phyloP scores from a whole-genome alignment of 2,329 filamentous ascomycete genomes.

The Ophiosphaerella narmari region DNA sequence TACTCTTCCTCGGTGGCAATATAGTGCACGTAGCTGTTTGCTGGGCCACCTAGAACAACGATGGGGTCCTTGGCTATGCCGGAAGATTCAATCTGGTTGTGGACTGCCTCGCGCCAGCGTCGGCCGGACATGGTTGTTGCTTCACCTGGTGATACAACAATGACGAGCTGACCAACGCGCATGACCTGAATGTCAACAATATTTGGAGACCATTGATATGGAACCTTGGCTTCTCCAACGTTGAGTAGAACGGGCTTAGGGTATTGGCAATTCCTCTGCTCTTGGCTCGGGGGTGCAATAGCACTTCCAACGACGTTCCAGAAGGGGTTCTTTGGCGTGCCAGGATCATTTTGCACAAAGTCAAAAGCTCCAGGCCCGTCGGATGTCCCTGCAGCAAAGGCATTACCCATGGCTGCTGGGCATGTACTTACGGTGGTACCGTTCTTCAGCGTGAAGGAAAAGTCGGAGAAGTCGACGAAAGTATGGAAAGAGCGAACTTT shows the following conservation, averaged over 20 bases:
- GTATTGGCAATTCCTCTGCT: constrained; percentile 76
- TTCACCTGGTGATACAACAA: constrained; percentile 85
- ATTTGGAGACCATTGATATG: constrained; percentile 89
- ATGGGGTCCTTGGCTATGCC: constrained; percentile 46
- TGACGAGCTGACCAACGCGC: constrained; percentile 80
- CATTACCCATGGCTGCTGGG: constrained; percentile 85
- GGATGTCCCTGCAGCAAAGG: constrained; percentile 89
- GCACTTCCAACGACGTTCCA: constrained; percentile 78
- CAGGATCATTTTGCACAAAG: constrained; percentile 85
- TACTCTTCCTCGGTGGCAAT: constrained; percentile 82
- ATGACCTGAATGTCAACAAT: constrained; percentile 87
- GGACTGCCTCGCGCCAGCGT: constrained; percentile 69
- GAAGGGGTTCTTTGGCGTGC: constrained; percentile 75
- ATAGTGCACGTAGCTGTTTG: constrained; percentile 89
- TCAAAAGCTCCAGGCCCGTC: constrained; percentile 92
- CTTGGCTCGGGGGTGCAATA: constrained; percentile 69
- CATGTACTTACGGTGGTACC: constrained; percentile 75
- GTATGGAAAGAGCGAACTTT: constrained; percentile 80
- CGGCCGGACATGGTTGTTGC: constrained; percentile 91
- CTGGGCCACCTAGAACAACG: constrained; percentile 86
- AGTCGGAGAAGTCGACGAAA: constrained; percentile 80
- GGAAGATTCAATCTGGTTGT: constrained; percentile 29
- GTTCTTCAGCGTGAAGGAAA: constrained; percentile 73
- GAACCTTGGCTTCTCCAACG: constrained; percentile 76
- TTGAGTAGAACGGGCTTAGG: constrained; percentile 87